Conservation (phyloP, 2,329 filamentous ascomycete genomes). For the Sordariomycetes sp. region DNA sequence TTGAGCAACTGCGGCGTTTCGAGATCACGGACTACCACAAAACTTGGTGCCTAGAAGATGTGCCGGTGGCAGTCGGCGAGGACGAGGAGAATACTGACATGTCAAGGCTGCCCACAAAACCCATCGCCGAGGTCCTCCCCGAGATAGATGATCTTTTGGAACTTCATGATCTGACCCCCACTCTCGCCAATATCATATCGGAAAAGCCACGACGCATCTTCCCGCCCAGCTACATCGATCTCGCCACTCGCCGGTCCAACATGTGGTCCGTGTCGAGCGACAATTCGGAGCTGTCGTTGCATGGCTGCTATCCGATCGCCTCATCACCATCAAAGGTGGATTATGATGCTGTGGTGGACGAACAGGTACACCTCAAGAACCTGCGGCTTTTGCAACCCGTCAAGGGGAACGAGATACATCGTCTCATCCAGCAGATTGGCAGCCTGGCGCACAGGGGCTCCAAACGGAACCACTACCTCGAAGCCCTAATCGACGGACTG, state of each 20-base stretch:
- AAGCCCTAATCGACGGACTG: conserved; percentile 16
- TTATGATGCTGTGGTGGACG: conserved; percentile 17
- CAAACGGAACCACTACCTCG: conserved; percentile 12
- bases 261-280: conserved; percentile 20
- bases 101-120: conserved; percentile 11
- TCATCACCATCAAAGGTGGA: conserved; percentile 15
- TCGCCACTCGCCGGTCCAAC: conserved; percentile 13
- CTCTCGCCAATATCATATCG: conserved; percentile 7
- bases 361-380: conserved; percentile 18
- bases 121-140: conserved; percentile 14
- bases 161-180: neutral
- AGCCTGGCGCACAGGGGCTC: conserved; percentile 10
- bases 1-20: conserved; percentile 21
- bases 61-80: neutral
- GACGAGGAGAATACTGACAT: neutral
- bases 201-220: conserved; percentile 8
- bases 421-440: conserved; percentile 13
- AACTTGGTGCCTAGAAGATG: conserved; percentile 3
- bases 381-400: conserved; percentile 19
- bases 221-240: conserved; percentile 13
- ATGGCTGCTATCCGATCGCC: conserved; percentile 19
- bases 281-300: conserved; percentile 13
- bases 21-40: conserved; percentile 15
- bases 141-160: conserved; percentile 12
- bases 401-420: conserved; percentile 15